phyloP scores from a whole-genome alignment of 1,284 basidiomycete genomes.

The Ustilago lituana region DNA sequence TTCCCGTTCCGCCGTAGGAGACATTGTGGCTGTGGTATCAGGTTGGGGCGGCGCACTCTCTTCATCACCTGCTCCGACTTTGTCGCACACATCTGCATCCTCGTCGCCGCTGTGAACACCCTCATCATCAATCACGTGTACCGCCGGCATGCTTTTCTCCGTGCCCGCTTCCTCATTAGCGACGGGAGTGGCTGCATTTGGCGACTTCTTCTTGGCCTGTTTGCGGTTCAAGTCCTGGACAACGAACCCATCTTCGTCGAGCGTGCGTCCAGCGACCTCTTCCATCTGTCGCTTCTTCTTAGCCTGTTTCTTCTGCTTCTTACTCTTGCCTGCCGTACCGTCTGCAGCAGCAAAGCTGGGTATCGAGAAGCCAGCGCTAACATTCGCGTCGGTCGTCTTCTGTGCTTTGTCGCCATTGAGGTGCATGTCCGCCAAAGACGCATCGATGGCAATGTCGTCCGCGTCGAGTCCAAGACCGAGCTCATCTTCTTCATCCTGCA shows the following conservation, averaged over 20 bases:
- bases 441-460: constrained; percentile 33
- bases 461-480: constrained; percentile 69
- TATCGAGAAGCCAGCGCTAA: constrained; percentile 46
- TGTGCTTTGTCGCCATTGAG: constrained; percentile 13
- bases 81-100: constrained; percentile 13
- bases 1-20: too few species aligned
- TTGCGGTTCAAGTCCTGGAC: constrained; percentile 45
- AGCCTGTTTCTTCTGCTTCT: constrained; percentile 58
- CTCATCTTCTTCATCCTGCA: constrained; percentile 79
- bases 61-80: constrained; percentile 23
- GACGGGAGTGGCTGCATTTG: neutral
- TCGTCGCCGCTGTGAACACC: neutral
- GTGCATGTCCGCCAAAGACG: constrained; percentile 33
- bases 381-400: constrained; percentile 5
- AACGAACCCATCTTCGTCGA: constrained; percentile 45
- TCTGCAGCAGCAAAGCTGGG: constrained; percentile 25
- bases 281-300: constrained; percentile 51
- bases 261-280: constrained; percentile 25
- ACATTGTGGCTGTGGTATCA: too few species aligned
- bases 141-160: neutral
- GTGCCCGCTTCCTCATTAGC: neutral
- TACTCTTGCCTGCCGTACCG: constrained; percentile 32
- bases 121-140: constrained; percentile 32
- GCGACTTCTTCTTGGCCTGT: constrained; percentile 9
- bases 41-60: constrained; percentile 24